Evolutionary conservation across 2,329 filamentous ascomycete species (phyloP), one percentile per base, ranked within the genome.

Genomic region (Colletotrichum lini): DNA sequence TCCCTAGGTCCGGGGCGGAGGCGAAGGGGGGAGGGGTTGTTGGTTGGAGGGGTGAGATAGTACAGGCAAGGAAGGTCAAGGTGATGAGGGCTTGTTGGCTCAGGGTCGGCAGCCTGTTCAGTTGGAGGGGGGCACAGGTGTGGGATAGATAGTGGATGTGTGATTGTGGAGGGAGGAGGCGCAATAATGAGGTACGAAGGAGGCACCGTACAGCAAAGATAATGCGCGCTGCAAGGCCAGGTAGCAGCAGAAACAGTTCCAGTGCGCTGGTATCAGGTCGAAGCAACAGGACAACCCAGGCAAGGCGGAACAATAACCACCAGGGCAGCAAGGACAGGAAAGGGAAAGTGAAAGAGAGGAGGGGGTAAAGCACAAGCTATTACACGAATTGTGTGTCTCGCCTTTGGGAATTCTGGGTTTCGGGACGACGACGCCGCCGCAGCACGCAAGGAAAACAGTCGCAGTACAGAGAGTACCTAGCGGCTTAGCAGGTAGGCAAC

Each of bases 1-100:
- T 71, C 58, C 68, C 53, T 44, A 45, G 65, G 68, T 57, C 65
- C 58, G 45, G 65, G 65, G 68, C 50, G 52, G 52, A 54, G 58
- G 18, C 21, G 58, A 38, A n/a, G 45, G 45, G 61, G 42, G 40
- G 38, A 59, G 53, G 40, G 44, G 18, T 38, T 18, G 30, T 21
- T 18, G 53, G 35, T 15, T 52, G 58, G 59, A 45, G 30, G 44
- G 59, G 42, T 35, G 44, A 40, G 47, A 45, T 58, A 50, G 23
- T 49, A 49, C 21, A 44, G 54, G 54, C 7, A 53, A 54, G 42
- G 67, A 65, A 47, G 45, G 38, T n/a, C 21, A 38, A 69, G 38
- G 49, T 56, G 26, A 23, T 15, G 23, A 35, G 23, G 50, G 61
- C 47, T 64, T 58, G 66, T 47, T 50, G 62, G 54, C 50, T 65